Evolutionary conservation across 164 flowering plant species (phyloP), one percentile per base, ranked within the genome.

Genomic region (Vitis amurensis): DNA sequence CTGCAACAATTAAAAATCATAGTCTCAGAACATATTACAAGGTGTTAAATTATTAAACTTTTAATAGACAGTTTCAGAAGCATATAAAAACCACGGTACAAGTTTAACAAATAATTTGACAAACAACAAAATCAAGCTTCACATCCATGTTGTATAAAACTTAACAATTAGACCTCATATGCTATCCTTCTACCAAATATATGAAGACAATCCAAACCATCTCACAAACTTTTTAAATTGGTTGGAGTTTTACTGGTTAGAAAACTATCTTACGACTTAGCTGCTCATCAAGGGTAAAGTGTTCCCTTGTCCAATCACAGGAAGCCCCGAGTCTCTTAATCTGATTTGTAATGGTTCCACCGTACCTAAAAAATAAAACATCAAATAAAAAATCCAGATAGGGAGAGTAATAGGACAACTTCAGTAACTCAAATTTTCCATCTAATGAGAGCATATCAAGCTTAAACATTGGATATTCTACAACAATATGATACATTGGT

Each of bases 291-390:
- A 94, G 95, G 58, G 98, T 94, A 77, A 94, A 94, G 72, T 78
- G 94, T 68, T 94, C 97, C 82, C 93, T 83, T 50, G 76, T 81
- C 98, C 98, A 94, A 82, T 94, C 98, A 83, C 98, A 94, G 68
- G 98, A 94, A 69, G 98, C 98, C 60, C 98, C 98, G 74, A 94
- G 87, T 81, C 98, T 88, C 85, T 79, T 91, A 48, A 94, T 94
- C 79, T 94, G 98, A 72, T 83, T 91, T 66, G 97, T 89, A 55
- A 94, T 94, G 55, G 94, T 82, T 74, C 97, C 91, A 50, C 98
- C 98, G 78, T 94, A 94, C 86, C 98, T 94, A 74, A 61, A 73
- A 71, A 3, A 70, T 55, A 30, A 51, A 51, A 44, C 55, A 57
- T 37, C 6, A 14, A 10, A 30, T 29, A 16, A 49, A 71, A 48